These are phyloP conservation scores for Blastobotrys raffinosifermentans DNA, from an alignment of 1,139 yeast genomes.

Conservation along the genomic window DNA sequence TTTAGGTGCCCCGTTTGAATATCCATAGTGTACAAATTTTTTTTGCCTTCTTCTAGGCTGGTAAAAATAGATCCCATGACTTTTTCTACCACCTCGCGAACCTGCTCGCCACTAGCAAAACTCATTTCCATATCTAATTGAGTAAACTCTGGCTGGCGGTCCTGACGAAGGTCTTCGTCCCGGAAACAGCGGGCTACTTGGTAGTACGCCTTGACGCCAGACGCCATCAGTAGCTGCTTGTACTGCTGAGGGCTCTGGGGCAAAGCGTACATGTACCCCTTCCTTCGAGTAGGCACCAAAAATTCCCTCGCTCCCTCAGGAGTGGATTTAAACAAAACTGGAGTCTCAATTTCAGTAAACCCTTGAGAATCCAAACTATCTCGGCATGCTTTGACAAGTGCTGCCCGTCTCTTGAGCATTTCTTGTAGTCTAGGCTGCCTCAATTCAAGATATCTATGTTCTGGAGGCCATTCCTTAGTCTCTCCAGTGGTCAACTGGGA, in stretches of 20 bases:
- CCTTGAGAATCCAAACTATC: conserved; percentile 38
- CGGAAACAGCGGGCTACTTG: conserved; percentile 93
- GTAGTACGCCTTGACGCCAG: conserved; percentile 80
- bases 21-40: background rate
- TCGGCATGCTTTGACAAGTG: conserved; percentile 53
- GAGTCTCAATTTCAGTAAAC: conserved; percentile 88
- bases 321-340: conserved; percentile 84
- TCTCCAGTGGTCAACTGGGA: conserved; percentile 60
- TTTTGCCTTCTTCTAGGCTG: background rate
- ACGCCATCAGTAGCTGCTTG: conserved; percentile 89
- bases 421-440: conserved; percentile 57
- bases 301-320: conserved; percentile 99
- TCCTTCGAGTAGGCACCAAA: conserved; percentile 77
- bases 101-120: conserved; percentile 64
- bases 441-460: conserved; percentile 73
- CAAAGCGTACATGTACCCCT: conserved; percentile 66
- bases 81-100: conserved; percentile 57
- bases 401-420: conserved; percentile 55
- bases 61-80: conserved; percentile 33
- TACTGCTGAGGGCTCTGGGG: conserved; percentile 99
- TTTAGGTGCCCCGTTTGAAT: background rate
- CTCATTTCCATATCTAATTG: conserved; percentile 94
- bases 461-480: conserved; percentile 57
- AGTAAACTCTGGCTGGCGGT: conserved; percentile 96
- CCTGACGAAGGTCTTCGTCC: conserved; percentile 91